A percentile compares a stretch with the other conserved stretches of the same genome.
Evolutionary conservation across 23 red algal genomes (phyloP).

Genomic region (Agarophyton chilense): DNA sequence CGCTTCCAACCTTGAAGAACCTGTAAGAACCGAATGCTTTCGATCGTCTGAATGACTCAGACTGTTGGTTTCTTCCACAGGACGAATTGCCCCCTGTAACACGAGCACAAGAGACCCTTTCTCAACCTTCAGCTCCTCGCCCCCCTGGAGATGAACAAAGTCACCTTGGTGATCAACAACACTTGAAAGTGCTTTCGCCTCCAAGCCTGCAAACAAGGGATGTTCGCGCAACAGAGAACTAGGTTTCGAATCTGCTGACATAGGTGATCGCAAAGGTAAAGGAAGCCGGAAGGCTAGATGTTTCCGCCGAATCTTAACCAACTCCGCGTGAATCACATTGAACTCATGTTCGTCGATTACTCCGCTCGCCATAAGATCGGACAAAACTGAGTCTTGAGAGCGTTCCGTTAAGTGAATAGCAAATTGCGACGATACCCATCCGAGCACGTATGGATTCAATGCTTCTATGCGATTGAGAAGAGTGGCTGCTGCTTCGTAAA

Average conservation of each 20-base stretch:
- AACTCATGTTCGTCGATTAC: constrained; percentile 59
- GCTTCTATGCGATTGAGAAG: constrained; percentile 64
- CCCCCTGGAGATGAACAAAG: constrained; percentile 22
- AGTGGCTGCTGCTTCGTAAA: constrained; percentile 39
- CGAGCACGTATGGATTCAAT: constrained; percentile 36
- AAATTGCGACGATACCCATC: constrained; percentile 56
- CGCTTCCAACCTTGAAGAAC: not conserved
- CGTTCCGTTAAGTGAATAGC: constrained; percentile 31
- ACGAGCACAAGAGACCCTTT: constrained; percentile 49
- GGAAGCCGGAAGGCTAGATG: not conserved
- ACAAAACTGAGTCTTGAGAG: constrained; percentile 34
- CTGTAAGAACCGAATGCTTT: not conserved
- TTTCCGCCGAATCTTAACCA: constrained; percentile 45
- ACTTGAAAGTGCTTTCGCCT: not conserved
- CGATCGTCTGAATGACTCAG: not conserved
- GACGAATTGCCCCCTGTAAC: constrained; percentile 43
- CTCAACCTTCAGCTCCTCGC: constrained; percentile 22
- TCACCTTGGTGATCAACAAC: constrained; percentile 25
- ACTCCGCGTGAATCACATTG: constrained; percentile 34
- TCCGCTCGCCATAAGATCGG: constrained; percentile 40
- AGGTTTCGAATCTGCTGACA: constrained; percentile 14
- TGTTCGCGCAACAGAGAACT: constrained; percentile 1
- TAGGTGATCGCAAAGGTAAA: not conserved
- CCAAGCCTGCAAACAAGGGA: constrained; percentile 40
- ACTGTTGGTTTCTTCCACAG: not conserved